These are phyloP conservation scores for Bryoglossum gracile DNA, from an alignment of 495 filamentous ascomycete genomes.

Conservation along the genomic window DNA sequence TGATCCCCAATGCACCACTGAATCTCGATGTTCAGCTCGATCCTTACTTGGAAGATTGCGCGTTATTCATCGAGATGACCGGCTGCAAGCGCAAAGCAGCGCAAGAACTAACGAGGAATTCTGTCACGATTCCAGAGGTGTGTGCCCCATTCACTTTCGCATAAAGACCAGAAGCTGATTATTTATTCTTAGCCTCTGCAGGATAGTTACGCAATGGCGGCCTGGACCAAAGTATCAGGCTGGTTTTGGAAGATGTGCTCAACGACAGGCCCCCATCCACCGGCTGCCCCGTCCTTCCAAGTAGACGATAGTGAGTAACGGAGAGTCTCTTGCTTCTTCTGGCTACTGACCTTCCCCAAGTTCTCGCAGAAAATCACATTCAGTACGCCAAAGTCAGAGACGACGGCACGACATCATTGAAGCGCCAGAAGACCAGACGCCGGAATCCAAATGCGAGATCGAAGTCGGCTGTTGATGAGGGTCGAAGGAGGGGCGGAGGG, in stretches of 20 bases:
- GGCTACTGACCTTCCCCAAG: slow-evolving; percentile 1
- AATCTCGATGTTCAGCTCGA: slow-evolving; percentile 12
- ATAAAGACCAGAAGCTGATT: too few species aligned
- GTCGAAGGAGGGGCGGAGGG: neutral
- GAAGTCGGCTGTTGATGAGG: slow-evolving; percentile 1
- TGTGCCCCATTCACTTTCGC: too few species aligned
- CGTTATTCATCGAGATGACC: slow-evolving; percentile 18
- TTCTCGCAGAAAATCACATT: slow-evolving; percentile 9
- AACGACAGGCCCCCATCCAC: too few species aligned
- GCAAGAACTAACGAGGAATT: slow-evolving; percentile 8
- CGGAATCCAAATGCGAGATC: neutral
- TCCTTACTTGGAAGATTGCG: neutral
- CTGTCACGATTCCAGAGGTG: slow-evolving; percentile 8
- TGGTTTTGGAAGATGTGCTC: too few species aligned
- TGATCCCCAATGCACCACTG: neutral
- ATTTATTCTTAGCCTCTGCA: too few species aligned
- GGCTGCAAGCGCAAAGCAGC: slow-evolving; percentile 19
- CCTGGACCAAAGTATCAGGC: too few species aligned
- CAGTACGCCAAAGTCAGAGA: slow-evolving; percentile 4
- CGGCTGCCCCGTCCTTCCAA: too few species aligned
- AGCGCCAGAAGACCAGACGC: slow-evolving; percentile 7
- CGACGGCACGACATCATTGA: slow-evolving; percentile 6
- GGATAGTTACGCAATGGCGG: too few species aligned
- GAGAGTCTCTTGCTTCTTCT: neutral
- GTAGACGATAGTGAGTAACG: slow-evolving; percentile 3